phyloP scores from a whole-genome alignment of 208 protist species.

The Porcisia hertigi region DNA sequence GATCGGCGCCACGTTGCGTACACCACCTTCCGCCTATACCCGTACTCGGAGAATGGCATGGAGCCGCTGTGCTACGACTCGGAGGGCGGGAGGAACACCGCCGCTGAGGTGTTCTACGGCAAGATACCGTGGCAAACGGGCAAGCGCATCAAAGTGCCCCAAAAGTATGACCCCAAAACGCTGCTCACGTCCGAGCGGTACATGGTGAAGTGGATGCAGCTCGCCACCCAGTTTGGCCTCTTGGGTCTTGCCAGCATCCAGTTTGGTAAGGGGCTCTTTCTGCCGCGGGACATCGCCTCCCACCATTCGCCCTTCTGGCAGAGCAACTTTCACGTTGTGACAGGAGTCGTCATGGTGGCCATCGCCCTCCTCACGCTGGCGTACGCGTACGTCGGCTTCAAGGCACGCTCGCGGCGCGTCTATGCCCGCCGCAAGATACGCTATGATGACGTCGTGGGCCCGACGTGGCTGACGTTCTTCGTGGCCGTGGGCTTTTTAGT shows the following conservation, averaged over 20 bases:
- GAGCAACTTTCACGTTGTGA: slow-evolving; percentile 65
- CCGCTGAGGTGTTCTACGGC: slow-evolving; percentile 71
- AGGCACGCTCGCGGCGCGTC: slow-evolving; percentile 72
- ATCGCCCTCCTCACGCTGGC: slow-evolving; percentile 56
- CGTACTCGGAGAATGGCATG: slow-evolving; percentile 74
- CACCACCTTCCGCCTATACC: slow-evolving; percentile 82
- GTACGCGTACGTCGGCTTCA: slow-evolving; percentile 80
- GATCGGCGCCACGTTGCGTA: slow-evolving; percentile 79
- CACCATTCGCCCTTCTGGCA: slow-evolving; percentile 58
- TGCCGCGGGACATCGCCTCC: slow-evolving; percentile 48
- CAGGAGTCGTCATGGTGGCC: slow-evolving; percentile 56
- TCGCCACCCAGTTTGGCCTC: slow-evolving; percentile 71
- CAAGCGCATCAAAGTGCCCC: slow-evolving; percentile 86
- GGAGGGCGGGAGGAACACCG: slow-evolving; percentile 44
- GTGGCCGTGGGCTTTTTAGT: slow-evolving; percentile 52
- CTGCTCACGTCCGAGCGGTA: slow-evolving; percentile 88
- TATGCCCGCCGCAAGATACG: slow-evolving; percentile 88
- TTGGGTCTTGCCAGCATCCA: slow-evolving; percentile 72
- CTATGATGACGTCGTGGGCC: slow-evolving; percentile 72
- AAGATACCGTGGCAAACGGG: slow-evolving; percentile 89
- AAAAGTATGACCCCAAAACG: slow-evolving; percentile 93
- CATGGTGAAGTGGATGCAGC: slow-evolving; percentile 87
- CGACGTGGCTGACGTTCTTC: slow-evolving; percentile 68
- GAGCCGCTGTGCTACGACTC: slow-evolving; percentile 75
- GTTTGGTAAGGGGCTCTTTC: slow-evolving; percentile 71